phyloP scores from a whole-genome alignment of 306 rosid species.

The Castanea sativa region DNA sequence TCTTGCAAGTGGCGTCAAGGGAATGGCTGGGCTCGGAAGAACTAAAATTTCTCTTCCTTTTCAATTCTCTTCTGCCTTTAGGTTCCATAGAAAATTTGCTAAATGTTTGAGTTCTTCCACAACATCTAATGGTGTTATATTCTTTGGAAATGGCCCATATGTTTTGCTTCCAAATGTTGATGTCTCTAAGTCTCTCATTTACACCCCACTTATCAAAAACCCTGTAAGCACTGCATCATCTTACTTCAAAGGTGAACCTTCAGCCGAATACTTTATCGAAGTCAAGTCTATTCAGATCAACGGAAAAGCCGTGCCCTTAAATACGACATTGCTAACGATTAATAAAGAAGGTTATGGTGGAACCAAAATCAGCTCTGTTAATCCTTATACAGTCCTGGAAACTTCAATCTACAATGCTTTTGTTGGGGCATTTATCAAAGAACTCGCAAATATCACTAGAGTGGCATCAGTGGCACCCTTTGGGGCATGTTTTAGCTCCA shows the following conservation, averaged over 20 bases:
- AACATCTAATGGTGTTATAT: constrained; percentile 30
- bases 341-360: constrained; percentile 54
- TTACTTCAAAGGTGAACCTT: constrained; percentile 32
- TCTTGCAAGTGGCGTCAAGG: constrained; percentile 46
- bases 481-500: constrained; percentile 38
- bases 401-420: constrained; percentile 50
- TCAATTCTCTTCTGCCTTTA: constrained; percentile 42
- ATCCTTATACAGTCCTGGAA: constrained; percentile 53
- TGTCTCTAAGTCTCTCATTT: constrained; percentile 36
- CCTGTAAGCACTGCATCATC: constrained; percentile 36
- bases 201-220: constrained; percentile 51
- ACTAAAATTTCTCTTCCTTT: constrained; percentile 39
- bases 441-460: constrained; percentile 1
- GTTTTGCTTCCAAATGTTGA: constrained; percentile 32
- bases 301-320: constrained; percentile 27
- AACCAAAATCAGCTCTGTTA: constrained; percentile 62
- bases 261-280: constrained; percentile 55
- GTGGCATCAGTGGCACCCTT: constrained; percentile 53
- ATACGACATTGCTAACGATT: constrained; percentile 36
- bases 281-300: constrained; percentile 44
- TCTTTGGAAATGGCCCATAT: constrained; percentile 56
- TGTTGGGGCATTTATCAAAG: constrained; percentile 31
- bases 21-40: constrained; percentile 66
- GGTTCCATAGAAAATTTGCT: constrained; percentile 43
- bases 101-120: constrained; percentile 46